These are phyloP conservation scores for Helminthosporium solani DNA, from an alignment of 2,329 filamentous ascomycete genomes.

Conservation along the genomic window DNA sequence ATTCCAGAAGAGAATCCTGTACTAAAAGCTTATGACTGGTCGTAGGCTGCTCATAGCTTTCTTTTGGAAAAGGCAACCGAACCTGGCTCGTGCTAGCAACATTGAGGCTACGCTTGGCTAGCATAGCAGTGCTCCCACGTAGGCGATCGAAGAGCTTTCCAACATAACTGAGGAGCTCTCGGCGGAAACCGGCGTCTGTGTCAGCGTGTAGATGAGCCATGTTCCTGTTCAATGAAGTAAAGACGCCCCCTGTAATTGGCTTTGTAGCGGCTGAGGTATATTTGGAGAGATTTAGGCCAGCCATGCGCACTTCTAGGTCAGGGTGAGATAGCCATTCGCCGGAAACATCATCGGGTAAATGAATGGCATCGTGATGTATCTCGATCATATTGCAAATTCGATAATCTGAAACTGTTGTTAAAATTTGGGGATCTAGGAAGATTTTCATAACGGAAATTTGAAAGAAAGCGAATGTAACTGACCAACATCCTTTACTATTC, in stretches of 20 bases:
- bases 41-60: constrained; percentile 5
- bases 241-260: constrained; percentile 64
- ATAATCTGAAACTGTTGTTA: constrained; percentile 19
- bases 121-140: constrained; percentile 36
- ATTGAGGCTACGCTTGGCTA: constrained; percentile 24
- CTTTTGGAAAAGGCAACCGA: constrained; percentile 21
- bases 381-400: constrained; percentile 24
- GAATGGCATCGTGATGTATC: constrained; percentile 45
- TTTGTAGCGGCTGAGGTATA: constrained; percentile 73
- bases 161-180: constrained; percentile 73
- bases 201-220: constrained; percentile 76
- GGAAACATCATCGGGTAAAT: constrained; percentile 53
- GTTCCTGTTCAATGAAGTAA: constrained; percentile 64
- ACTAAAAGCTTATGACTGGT: neutral
- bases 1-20: constrained; percentile 43
- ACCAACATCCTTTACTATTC: constrained; percentile 46
- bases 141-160: constrained; percentile 77
- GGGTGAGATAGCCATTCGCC: constrained; percentile 40
- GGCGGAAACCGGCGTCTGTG: constrained; percentile 80
- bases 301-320: constrained; percentile 61
- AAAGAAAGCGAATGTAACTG: constrained; percentile 8
- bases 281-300: constrained; percentile 79
- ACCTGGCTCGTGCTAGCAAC: constrained; percentile 1
- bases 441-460: neutral
- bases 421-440: neutral